Percentiles rank a stretch among this genome's conserved stretches.
Conservation (phyloP, 2,329 filamentous ascomycete genomes). For the Alternaria sp. region DNA sequence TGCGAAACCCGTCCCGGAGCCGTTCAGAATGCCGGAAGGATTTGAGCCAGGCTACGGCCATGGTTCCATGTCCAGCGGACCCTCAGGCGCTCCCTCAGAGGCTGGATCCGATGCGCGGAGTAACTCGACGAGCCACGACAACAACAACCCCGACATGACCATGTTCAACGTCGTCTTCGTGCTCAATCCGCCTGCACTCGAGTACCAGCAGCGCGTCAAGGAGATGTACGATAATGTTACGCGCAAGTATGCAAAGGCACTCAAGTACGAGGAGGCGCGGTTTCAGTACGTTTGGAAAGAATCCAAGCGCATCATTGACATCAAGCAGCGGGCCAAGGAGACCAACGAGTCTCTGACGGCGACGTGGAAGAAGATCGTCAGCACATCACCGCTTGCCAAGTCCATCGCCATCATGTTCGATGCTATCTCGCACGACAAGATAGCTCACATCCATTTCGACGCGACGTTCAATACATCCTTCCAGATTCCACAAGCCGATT, state of each 20-base stretch:
- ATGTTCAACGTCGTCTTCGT: conserved; percentile 99
- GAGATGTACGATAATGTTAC: conserved; percentile 90
- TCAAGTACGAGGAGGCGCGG: conserved; percentile 91
- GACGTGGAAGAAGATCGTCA: conserved; percentile 75
- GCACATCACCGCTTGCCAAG: conserved; percentile 79
- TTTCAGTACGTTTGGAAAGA: conserved; percentile 93
- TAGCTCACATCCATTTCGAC: conserved; percentile 83
- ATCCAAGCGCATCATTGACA: conserved; percentile 79
- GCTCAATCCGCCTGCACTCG: conserved; percentile 78
- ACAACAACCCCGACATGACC: conserved; percentile 75
- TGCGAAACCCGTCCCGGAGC: conserved; percentile 26
- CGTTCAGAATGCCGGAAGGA: conserved; percentile 46
- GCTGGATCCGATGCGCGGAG: conserved; percentile 52
- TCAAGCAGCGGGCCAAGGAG: conserved; percentile 85
- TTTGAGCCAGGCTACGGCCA: conserved; percentile 55
- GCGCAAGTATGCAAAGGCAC: conserved; percentile 89
- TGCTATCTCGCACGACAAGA: conserved; percentile 82
- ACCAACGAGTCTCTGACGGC: conserved; percentile 68
- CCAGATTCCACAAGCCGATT: conserved; percentile 69
- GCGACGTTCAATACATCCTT: conserved; percentile 68
- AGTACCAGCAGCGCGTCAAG: conserved; percentile 75
- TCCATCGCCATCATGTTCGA: conserved; percentile 85
- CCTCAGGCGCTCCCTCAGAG: conserved; percentile 44
- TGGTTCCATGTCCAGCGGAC: conserved; percentile 37
- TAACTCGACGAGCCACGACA: conserved; percentile 57